Percentiles rank a stretch among this genome's conserved stretches.
Evolutionary conservation across 495 filamentous ascomycete genomes (phyloP).

Genomic region (Penicillium manginii): DNA sequence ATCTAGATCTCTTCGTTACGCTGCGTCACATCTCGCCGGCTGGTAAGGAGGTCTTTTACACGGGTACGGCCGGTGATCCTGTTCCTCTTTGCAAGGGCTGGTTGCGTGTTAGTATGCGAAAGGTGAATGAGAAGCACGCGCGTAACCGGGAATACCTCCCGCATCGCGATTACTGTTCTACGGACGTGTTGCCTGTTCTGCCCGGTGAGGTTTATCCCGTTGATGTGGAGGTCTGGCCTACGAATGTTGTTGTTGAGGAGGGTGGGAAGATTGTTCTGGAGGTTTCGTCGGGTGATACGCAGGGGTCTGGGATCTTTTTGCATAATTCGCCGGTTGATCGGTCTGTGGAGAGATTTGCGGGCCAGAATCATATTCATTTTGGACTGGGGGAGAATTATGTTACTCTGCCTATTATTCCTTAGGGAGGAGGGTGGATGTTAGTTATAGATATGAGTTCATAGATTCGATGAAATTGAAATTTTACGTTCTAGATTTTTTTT

Average conservation of each 20-base stretch:
- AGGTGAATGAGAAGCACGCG: conserved; percentile 51
- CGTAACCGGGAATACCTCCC: conserved; percentile 57
- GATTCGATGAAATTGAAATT: neutral
- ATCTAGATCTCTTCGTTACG: conserved; percentile 70
- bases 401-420: conserved; percentile 58
- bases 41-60: conserved; percentile 67
- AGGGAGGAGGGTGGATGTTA: neutral
- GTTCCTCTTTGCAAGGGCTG: conserved; percentile 44
- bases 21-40: conserved; percentile 58
- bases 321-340: conserved; percentile 55
- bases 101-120: conserved; percentile 58
- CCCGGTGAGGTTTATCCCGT: conserved; percentile 61
- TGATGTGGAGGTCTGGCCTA: conserved; percentile 72
- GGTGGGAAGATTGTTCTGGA: conserved; percentile 45
- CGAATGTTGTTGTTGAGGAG: conserved; percentile 62
- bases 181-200: conserved; percentile 57
- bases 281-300: conserved; percentile 61
- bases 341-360: conserved; percentile 50
- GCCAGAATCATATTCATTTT: conserved; percentile 60
- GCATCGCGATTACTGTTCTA: conserved; percentile 62
- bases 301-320: conserved; percentile 60
- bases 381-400: conserved; percentile 58
- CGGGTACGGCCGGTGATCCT: conserved; percentile 52
- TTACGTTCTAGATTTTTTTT: neutral
- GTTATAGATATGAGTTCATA: neutral